Percentiles rank a stretch among this genome's conserved stretches.
Evolutionary conservation across 192 early-diverging fungal genomes (phyloP).

Genomic region (Entrophospora sp.): DNA sequence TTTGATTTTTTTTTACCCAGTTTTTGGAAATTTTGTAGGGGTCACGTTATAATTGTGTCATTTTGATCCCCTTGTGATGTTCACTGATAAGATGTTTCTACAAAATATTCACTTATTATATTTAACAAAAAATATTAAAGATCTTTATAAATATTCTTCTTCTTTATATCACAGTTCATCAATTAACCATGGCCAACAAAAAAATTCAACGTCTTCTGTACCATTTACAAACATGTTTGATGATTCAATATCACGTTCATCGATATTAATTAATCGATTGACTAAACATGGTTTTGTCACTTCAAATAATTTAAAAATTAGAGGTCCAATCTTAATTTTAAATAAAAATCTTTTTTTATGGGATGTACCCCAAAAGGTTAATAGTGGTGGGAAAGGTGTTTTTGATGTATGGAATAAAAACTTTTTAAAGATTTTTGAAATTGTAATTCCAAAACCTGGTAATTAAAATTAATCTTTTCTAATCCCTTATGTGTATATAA

Average conservation of each 20-base stretch:
- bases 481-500: too few species aligned
- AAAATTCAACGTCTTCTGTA: slow-evolving; percentile 23
- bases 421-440: slow-evolving; percentile 44
- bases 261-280: slow-evolving; percentile 32
- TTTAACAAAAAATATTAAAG: too few species aligned
- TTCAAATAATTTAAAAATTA: slow-evolving; percentile 34
- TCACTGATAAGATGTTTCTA: too few species aligned
- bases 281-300: slow-evolving; percentile 49
- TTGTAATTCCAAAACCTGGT: slow-evolving; percentile 50
- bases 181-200: too few species aligned
- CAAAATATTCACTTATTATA: too few species aligned
- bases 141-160: too few species aligned
- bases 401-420: slow-evolving; percentile 35
- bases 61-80: too few species aligned
- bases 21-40: too few species aligned
- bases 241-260: slow-evolving; percentile 30
- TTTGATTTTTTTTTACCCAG: too few species aligned
- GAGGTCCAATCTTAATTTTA: slow-evolving; percentile 41
- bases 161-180: too few species aligned
- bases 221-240: slow-evolving; percentile 54
- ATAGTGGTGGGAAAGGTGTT: background rate
- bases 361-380: slow-evolving; percentile 32
- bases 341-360: slow-evolving; percentile 49
- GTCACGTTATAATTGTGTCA: too few species aligned
- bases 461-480: too few species aligned